Base-by-base conservation (phyloP, 2,329 filamentous ascomycete genomes). In the Decorospora gaudefroyi region DNA sequence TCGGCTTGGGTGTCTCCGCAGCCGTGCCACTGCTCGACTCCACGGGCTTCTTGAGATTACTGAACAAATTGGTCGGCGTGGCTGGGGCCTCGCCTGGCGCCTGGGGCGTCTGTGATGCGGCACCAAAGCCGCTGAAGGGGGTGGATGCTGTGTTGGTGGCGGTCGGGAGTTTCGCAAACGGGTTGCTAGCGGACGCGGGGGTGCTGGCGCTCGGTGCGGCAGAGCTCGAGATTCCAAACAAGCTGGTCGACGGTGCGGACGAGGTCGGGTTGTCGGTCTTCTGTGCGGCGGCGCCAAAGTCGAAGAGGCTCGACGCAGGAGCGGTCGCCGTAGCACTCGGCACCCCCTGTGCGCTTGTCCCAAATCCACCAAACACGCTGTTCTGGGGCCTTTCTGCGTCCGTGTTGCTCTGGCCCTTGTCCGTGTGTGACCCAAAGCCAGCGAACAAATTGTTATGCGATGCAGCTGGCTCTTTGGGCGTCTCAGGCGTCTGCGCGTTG, bases 1-100 rank as follows among this genome's bases (percentile, higher is more conserved):
- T 62, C 8, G 48, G 28, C 42, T 61, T 60, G 31, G 56, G 46
- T 21, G 49, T 38, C 13, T 61, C 58, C 2, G 48, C 23, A n/a
- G 53, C 13, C 4, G 46, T 25, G n/a, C 23, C 47, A 34, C 27
- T 52, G 25, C 12, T 23, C 19, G 43, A 21, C 8, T 43, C 38
- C 18, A 26, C 37, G 17, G 46, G 45, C 39, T 53, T 59, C 45
- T 57, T 59, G 16, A 53, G 51, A 32, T 35, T 51, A 15, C 39
- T 47, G 34, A 61, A 60, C 5, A 59, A 23, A 27, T 48, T 54
- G 29, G 44, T 50, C 4, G 54, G 13, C 4, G 53, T 38, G 12
- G 38, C 28, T 6, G 55, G 21, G 9, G 44, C 31, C 18, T 46
- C 47, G 17, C 51, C 50, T 25, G 49, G 45, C 11, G 42, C 34